These are phyloP conservation scores for Spergularia bocconei DNA, from an alignment of 148 eudicot genomes.

Conservation along the genomic window DNA sequence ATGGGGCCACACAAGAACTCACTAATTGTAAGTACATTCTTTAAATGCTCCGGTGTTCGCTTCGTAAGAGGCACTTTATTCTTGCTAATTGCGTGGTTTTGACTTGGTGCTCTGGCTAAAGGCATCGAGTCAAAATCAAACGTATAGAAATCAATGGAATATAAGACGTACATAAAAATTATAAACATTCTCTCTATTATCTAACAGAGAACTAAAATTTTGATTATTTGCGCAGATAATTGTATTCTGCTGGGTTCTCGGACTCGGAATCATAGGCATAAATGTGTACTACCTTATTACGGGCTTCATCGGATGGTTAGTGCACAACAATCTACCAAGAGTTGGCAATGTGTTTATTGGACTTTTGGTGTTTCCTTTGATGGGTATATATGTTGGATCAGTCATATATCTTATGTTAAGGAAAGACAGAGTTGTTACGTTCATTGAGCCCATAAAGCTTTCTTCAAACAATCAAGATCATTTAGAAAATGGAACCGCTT, in stretches of 20 bases:
- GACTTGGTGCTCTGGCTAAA: too few species aligned
- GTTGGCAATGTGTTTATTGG: constrained; percentile 73
- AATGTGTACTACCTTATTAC: constrained; percentile 76
- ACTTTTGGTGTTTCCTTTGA: constrained; percentile 68
- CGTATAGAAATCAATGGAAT: background rate
- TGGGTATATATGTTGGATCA: constrained; percentile 55
- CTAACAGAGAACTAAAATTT: background rate
- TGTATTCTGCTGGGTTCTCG: constrained; percentile 68
- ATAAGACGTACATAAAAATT: too few species aligned
- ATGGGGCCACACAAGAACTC: constrained; percentile 98
- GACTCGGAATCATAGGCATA: constrained; percentile 78
- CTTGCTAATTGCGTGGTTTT: background rate
- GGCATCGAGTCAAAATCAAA: too few species aligned
- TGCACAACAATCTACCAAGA: constrained; percentile 61
- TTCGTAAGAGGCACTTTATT: background rate
- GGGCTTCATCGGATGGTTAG: constrained; percentile 68
- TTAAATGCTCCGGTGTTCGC: background rate
- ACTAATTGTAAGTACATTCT: constrained; percentile 43
- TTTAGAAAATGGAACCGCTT: constrained; percentile 29
- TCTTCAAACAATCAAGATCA: constrained; percentile 26
- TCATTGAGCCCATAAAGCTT: constrained; percentile 40
- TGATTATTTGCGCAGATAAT: constrained; percentile 48
- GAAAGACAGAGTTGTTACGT: constrained; percentile 64
- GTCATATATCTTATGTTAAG: constrained; percentile 69
- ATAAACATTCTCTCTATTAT: background rate